These are phyloP conservation scores for Crepidotus sp. DNA, from an alignment of 1,284 basidiomycete species.

Conservation along the genomic window DNA sequence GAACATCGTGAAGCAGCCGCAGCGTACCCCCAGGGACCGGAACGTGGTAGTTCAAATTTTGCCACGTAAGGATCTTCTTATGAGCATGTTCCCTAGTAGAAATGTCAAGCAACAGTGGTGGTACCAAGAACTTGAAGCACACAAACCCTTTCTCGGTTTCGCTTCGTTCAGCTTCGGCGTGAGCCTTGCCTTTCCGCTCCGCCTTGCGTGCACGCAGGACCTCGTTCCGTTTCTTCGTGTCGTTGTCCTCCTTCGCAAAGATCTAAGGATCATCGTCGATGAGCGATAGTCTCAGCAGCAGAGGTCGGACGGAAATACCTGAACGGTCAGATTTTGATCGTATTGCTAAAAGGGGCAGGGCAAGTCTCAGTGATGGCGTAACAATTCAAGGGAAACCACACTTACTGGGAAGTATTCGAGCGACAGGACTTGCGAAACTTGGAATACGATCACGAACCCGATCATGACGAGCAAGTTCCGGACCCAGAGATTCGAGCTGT, in stretches of 20 bases:
- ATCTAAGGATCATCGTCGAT: constrained; percentile 32
- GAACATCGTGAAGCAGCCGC: constrained; percentile 75
- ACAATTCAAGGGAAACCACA: neutral
- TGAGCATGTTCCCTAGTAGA: constrained; percentile 20
- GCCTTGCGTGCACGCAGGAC: constrained; percentile 36
- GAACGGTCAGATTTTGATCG: constrained; percentile 19
- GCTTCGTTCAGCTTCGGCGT: constrained; percentile 8
- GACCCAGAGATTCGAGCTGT: constrained; percentile 49
- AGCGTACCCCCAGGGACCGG: constrained; percentile 55
- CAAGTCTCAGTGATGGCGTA: neutral
- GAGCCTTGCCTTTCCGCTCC: constrained; percentile 25
- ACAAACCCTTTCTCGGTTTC: constrained; percentile 19
- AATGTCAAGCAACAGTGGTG: neutral
- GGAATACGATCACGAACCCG: constrained; percentile 14
- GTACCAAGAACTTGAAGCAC: constrained; percentile 3
- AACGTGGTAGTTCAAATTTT: constrained; percentile 64
- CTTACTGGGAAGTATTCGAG: constrained; percentile 60
- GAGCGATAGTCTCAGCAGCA: neutral
- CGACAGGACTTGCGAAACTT: constrained; percentile 21
- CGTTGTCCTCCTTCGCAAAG: constrained; percentile 64
- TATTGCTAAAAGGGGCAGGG: constrained; percentile 42
- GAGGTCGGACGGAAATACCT: constrained; percentile 32
- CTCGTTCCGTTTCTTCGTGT: constrained; percentile 60
- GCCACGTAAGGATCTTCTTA: constrained; percentile 61
- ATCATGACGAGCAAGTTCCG: constrained; percentile 26